Conservation (phyloP, 2,329 filamentous ascomycete species). For the Drechslerella dactyloides region DNA sequence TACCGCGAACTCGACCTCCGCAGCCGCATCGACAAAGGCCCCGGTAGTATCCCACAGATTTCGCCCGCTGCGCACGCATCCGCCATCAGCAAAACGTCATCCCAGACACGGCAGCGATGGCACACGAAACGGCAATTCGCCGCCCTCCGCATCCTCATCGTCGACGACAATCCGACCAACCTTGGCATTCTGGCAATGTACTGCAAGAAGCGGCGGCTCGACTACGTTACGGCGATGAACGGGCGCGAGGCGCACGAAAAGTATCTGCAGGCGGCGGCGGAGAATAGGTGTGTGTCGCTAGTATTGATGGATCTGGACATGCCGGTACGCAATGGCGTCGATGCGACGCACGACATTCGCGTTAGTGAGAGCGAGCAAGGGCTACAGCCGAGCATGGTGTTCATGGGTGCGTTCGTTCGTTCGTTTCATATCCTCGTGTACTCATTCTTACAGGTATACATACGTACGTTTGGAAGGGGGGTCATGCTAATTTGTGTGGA, state of each 20-base stretch:
- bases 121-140: conserved; percentile 2
- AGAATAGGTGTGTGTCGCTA: conserved; percentile 58
- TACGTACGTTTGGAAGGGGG: too few relatives aligned
- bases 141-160: conserved; percentile 57
- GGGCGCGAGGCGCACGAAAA: conserved; percentile 60
- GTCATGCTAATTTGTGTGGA: too few relatives aligned
- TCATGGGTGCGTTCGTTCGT: conserved; percentile 40
- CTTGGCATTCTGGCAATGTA: conserved; percentile 62
- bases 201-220: conserved; percentile 60
- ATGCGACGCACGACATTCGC: conserved; percentile 59
- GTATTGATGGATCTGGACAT: conserved; percentile 61
- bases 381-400: conserved; percentile 37
- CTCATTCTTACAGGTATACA: too few relatives aligned
- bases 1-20: conserved; percentile 21
- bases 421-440: too few relatives aligned
- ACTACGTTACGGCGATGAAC: conserved; percentile 60
- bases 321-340: conserved; percentile 60
- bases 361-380: conserved; percentile 56
- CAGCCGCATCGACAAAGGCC: neutral
- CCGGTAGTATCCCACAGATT: neutral
- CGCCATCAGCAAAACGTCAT: conserved; percentile 9
- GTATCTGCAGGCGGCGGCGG: conserved; percentile 54
- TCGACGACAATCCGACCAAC: conserved; percentile 63
- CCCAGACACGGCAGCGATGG: conserved; percentile 11
- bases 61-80: neutral